Evolutionary conservation across 2,329 filamentous ascomycete genomes (phyloP).

Genomic region (Hymenoscyphus salicellus): DNA sequence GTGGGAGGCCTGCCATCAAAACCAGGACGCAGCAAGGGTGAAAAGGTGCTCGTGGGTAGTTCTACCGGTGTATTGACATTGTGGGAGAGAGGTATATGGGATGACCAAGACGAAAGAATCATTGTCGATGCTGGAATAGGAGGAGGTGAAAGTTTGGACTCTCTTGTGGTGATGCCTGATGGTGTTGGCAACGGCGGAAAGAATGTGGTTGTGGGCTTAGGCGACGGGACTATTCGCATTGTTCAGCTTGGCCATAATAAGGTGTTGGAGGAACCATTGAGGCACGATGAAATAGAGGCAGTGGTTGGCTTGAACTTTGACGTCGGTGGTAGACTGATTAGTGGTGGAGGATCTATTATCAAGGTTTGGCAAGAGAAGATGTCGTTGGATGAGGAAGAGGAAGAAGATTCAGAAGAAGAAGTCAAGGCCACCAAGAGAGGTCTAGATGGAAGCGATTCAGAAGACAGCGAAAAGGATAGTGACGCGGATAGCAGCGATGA

Average conservation of each 20-base stretch:
- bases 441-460: constrained; percentile 24
- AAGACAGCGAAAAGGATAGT: constrained; percentile 26
- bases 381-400: constrained; percentile 49
- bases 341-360: constrained; percentile 77
- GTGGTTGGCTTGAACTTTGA: constrained; percentile 83
- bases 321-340: constrained; percentile 80
- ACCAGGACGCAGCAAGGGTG: constrained; percentile 63
- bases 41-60: constrained; percentile 71
- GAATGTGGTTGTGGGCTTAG: constrained; percentile 75
- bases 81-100: constrained; percentile 94
- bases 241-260: constrained; percentile 73
- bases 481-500: constrained; percentile 28
- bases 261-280: constrained; percentile 57
- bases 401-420: constrained; percentile 47
- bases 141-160: constrained; percentile 76
- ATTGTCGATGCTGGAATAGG: constrained; percentile 63
- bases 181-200: constrained; percentile 66
- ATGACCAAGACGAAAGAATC: constrained; percentile 89
- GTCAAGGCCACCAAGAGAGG: constrained; percentile 35
- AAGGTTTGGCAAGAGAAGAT: constrained; percentile 84
- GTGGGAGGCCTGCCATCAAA: constrained; percentile 70
- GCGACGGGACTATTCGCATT: constrained; percentile 75
- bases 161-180: constrained; percentile 69
- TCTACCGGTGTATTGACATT: constrained; percentile 80
- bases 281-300: constrained; percentile 84